Conservation (phyloP, 306 rosid genomes). For the Corylus avellana region DNA sequence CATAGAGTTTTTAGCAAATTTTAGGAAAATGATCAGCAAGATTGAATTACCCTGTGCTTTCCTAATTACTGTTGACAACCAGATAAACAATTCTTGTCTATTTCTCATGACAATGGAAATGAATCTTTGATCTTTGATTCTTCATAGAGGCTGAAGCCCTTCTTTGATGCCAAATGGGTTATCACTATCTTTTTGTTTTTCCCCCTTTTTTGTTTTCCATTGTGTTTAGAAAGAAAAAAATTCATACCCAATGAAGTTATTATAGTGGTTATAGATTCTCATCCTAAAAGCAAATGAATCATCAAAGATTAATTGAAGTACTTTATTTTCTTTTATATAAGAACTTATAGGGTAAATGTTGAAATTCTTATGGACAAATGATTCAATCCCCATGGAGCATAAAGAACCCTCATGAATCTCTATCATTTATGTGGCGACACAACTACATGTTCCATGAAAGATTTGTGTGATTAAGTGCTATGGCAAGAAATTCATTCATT, state of each 20-base stretch:
- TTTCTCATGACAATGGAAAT: conserved; percentile 3
- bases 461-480: not conserved
- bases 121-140: not conserved
- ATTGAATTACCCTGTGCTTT: conserved; percentile 14
- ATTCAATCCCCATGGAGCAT: conserved; percentile 1
- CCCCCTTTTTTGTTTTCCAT: not conserved
- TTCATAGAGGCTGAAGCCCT: conserved; percentile 2
- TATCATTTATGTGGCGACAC: not conserved
- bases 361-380: not conserved
- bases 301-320: conserved; percentile 1
- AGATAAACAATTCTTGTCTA: not conserved
- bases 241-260: not conserved
- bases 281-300: not conserved
- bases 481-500: not conserved
- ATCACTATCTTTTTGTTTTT: no score
- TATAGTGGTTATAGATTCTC: not conserved
- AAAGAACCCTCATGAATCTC: conserved; percentile 3
- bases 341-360: not conserved
- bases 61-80: conserved; percentile 5
- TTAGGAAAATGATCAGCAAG: not conserved
- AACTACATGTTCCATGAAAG: not conserved
- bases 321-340: conserved; percentile 3
- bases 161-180: conserved; percentile 8
- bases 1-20: not conserved
- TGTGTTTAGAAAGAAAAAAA: conserved; percentile 8